Base-by-base conservation (phyloP, 2,329 filamentous ascomycete species). In the Calycina marina region DNA sequence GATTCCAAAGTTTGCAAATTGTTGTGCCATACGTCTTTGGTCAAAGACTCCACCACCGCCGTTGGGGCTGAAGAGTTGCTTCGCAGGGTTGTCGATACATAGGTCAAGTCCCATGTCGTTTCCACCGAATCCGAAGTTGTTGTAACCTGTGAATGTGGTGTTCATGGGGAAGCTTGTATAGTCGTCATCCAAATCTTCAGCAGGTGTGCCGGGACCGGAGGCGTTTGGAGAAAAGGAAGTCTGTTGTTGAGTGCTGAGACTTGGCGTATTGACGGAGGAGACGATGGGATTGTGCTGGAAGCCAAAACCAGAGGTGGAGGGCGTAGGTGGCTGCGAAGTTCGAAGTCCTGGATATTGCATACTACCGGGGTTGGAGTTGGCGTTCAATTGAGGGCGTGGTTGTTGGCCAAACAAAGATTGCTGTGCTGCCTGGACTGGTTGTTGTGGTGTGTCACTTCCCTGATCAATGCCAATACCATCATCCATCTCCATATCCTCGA, bases 401-500 rank as follows among this genome's bases (percentile, higher is more conserved):
- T 64, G 63, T 44, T 76, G 71, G 27, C 71, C 71, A 43, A 81
- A 81, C 41, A 78, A 61, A 45, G 49, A 51, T 37, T 79, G 75
- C 27, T 76, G 68, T 13, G 72, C 70, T 48, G 79, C 73, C 45
- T 81, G 78, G 48, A 81, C 73, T 20, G 73, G 69, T 41, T 70
- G 64, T 31, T 76, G 67, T 9, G 50, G 45, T 6, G 49, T 49
- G 30, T 57, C 69, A 40, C 73, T 67, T 28, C 73, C 67, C 47
- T 74, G 60, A 36, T 77, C 72, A 67, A 77, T 69, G 4, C 72
- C 75, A 30, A 81, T 65, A 5, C 75, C 69, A 46, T 93, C 85
- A 50, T 96, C 88, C 77, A 96, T 81, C 50, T 96, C 88, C 88
- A 96, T 94, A 50, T 93, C 84, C 32, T 84, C 85, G 17, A 92